Percentiles rank a stretch among this genome's conserved stretches.
These are phyloP conservation scores for Pseudogymnoascus sp. DNA, from an alignment of 2,329 filamentous ascomycete species.

Conservation along the genomic window DNA sequence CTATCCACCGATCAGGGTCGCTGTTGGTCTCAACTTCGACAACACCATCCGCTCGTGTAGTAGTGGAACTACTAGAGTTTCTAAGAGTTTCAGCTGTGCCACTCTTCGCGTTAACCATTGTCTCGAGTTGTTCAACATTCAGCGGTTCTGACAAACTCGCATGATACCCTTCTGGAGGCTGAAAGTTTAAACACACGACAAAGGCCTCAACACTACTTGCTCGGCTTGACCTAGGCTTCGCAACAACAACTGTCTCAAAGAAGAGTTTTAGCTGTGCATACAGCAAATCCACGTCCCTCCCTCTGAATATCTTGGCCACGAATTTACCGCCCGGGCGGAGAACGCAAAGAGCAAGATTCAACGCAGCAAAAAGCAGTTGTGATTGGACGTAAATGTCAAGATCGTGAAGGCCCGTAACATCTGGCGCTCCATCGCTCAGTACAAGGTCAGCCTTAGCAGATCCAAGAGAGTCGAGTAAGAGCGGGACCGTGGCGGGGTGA, in stretches of 20 bases:
- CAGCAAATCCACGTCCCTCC: conserved; percentile 88
- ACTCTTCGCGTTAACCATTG: conserved; percentile 40
- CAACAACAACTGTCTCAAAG: conserved; percentile 78
- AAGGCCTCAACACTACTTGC: conserved; percentile 96
- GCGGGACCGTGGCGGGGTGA: conserved; percentile 86
- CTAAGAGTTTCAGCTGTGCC: conserved; percentile 35
- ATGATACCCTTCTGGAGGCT: conserved; percentile 66
- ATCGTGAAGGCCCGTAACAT: conserved; percentile 94
- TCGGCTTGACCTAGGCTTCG: conserved; percentile 89
- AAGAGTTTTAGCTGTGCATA: conserved; percentile 91
- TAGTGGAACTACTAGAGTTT: conserved; percentile 4
- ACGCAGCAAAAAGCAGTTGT: conserved; percentile 85
- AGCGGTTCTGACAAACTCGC: conserved; percentile 69
- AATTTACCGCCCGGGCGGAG: conserved; percentile 90
- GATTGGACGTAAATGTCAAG: conserved; percentile 97
- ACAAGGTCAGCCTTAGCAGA: conserved; percentile 84
- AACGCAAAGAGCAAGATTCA: conserved; percentile 89
- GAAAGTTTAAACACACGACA: conserved; percentile 86
- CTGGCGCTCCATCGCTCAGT: conserved; percentile 88
- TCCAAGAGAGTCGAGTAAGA: conserved; percentile 73
- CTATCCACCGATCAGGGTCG: conserved; percentile 68
- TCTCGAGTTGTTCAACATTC: conserved; percentile 49
- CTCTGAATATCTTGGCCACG: conserved; percentile 95
- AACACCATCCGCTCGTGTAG: conserved; percentile 18
- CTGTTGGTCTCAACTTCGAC: conserved; percentile 22